These are phyloP conservation scores for Quercus aquifolioides DNA, from an alignment of 306 rosid species.

Conservation along the genomic window DNA sequence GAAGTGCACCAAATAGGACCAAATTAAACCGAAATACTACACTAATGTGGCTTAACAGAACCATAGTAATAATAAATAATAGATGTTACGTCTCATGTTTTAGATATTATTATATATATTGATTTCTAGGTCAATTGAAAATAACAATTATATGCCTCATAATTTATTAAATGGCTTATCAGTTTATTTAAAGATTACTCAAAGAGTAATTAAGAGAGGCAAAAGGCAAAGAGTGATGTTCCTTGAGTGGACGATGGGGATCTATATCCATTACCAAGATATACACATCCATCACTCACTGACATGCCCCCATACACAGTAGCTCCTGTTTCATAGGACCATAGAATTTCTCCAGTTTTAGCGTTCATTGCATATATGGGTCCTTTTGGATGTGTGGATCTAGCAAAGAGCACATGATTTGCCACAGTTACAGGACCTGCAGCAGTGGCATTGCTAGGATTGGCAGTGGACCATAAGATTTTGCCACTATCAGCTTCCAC, in stretches of 20 bases:
- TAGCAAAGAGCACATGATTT: constrained; percentile 51
- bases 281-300: constrained; percentile 50
- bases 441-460: constrained; percentile 22
- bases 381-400: constrained; percentile 37
- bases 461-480: constrained; percentile 45
- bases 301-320: constrained; percentile 55
- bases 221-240: constrained; percentile 50
- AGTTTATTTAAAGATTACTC: no score
- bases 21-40: no score
- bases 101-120: no score
- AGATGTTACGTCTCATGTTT: no score
- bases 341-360: constrained; percentile 39
- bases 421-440: constrained; percentile 50
- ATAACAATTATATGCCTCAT: no score
- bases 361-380: constrained; percentile 40
- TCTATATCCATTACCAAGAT: constrained; percentile 49
- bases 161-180: no score
- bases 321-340: constrained; percentile 43
- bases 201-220: neutral
- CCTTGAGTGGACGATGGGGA: constrained; percentile 35
- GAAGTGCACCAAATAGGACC: no score
- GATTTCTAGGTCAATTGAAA: no score
- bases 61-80: no score
- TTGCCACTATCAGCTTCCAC: constrained; percentile 43
- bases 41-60: no score